Evolutionary conservation across 2,329 filamentous ascomycete species (phyloP), one percentile per base, ranked within the genome.

Genomic region (Aspergillus amoenus): DNA sequence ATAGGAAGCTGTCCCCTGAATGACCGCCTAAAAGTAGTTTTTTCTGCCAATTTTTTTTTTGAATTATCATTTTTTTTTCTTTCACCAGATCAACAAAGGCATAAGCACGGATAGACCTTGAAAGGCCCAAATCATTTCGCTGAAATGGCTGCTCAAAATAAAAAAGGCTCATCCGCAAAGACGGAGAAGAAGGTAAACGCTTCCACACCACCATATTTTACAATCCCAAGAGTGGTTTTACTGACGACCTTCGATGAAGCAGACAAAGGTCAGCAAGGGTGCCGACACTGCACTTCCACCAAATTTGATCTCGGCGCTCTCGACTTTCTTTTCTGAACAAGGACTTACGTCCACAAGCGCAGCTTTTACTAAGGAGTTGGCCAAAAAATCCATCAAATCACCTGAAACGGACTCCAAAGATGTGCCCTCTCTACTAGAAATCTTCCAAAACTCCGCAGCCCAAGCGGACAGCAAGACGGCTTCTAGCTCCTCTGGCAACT

Each of bases 291-390:
- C 77, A 46, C 80, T 84, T 24, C 82, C 88, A 4, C 73, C 81
- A 27, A 81, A 88, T 71, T 77, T 92, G 37, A 78, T 92, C 68
- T 83, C 86, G 59, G 78, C 90, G 15, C 81, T 92, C 66, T 84
- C 85, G 61, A 74, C 76, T 21, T 92, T 91, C 72, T 79, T 92
- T 49, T 80, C 81, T 42, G 81, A 87, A 45, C 81, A 88, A 70
- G 82, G 84, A n/a, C 88, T 90, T 66, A 73, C 79, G 47, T 79
- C 80, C 57, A 84, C 88, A 45, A 83, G 82, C 67, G 77, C 80
- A 58, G 82, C 84, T 5, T 88, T 91, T 67, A 78, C 80, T 65
- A 84, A 86, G 69, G 85, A 91, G 68, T 79, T 81, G 75, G 58
- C 68, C 47, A 70, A 67, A 45, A 71, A 70, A 48, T 68, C 62